phyloP scores from a whole-genome alignment of 441 rosid genomes.

The Euphorbia schlechtendalii region DNA sequence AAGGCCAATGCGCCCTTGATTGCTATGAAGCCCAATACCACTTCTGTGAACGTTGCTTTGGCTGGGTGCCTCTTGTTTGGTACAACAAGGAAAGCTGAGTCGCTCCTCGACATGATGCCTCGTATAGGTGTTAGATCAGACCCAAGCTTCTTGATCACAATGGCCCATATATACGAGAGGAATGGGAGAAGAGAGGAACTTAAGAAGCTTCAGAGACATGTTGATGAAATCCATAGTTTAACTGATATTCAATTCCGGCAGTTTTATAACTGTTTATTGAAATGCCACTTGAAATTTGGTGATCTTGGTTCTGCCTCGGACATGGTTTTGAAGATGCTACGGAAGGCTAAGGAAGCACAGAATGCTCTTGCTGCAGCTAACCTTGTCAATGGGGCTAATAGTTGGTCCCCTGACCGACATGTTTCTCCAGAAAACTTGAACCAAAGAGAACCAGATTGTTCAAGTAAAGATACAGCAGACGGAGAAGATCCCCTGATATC shows the following conservation, averaged over 20 bases:
- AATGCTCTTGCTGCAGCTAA: slow-evolving; percentile 63
- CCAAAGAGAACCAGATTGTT: slow-evolving; percentile 20
- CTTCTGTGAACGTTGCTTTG: slow-evolving; percentile 60
- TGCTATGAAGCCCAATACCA: slow-evolving; percentile 79
- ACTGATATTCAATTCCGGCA: slow-evolving; percentile 66
- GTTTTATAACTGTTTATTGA: slow-evolving; percentile 64
- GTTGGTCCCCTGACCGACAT: slow-evolving; percentile 20
- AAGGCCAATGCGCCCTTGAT: slow-evolving; percentile 69
- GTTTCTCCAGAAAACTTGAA: slow-evolving; percentile 22
- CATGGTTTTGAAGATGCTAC: slow-evolving; percentile 84
- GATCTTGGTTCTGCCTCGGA: slow-evolving; percentile 71
- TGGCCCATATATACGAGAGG: slow-evolving; percentile 85
- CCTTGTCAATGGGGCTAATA: slow-evolving; percentile 26
- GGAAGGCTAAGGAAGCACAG: slow-evolving; percentile 62
- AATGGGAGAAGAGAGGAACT: slow-evolving; percentile 80
- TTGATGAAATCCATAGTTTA: slow-evolving; percentile 64
- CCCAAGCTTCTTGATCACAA: slow-evolving; percentile 49
- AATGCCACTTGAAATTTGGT: slow-evolving; percentile 75
- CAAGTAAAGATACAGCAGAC: slow-evolving; percentile 13
- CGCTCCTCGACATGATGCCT: slow-evolving; percentile 80
- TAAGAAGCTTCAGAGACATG: slow-evolving; percentile 73
- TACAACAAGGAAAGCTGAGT: slow-evolving; percentile 77
- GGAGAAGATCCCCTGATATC: slow-evolving; percentile 25
- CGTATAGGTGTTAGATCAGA: slow-evolving; percentile 53
- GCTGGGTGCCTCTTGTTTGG: slow-evolving; percentile 75